Evolutionary conservation across 2,329 filamentous ascomycete genomes (phyloP).

Genomic region (Fusarium guadeloupense): DNA sequence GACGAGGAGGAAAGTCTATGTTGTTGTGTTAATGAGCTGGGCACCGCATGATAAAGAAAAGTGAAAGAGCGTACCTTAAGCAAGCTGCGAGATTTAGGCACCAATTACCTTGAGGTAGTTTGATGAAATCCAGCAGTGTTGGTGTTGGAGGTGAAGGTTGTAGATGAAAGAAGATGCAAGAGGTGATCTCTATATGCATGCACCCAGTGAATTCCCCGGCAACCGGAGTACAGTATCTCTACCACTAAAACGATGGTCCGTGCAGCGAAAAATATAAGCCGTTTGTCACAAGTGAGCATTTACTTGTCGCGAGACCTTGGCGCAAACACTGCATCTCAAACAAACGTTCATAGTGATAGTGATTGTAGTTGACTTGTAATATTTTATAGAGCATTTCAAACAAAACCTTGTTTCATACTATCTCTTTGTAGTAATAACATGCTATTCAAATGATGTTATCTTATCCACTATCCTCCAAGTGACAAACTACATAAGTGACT

Average conservation of each 20-base stretch:
- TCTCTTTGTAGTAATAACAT: no score
- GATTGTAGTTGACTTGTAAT: background rate
- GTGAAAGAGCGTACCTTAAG: background rate
- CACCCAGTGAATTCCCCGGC: background rate
- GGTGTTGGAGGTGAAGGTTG: background rate
- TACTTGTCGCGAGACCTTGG: background rate
- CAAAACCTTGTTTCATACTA: no score
- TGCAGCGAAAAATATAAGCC: background rate
- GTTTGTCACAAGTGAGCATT: background rate
- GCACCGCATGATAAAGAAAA: background rate
- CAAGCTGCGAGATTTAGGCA: background rate
- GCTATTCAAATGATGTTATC: no score
- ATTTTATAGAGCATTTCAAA: background rate
- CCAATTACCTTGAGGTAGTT: background rate
- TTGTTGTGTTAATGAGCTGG: slow-evolving; percentile 3
- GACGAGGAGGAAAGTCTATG: background rate
- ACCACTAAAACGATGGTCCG: background rate
- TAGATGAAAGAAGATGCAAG: background rate
- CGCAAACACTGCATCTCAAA: background rate
- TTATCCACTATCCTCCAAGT: no score
- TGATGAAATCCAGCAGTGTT: background rate
- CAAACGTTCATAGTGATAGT: background rate
- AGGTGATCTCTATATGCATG: background rate
- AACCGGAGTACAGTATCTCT: background rate
- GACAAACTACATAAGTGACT: no score